Evolutionary conservation across 2,329 filamentous ascomycete species (phyloP), one percentile per base, ranked within the genome.

Genomic region (Colletotrichum phormii): DNA sequence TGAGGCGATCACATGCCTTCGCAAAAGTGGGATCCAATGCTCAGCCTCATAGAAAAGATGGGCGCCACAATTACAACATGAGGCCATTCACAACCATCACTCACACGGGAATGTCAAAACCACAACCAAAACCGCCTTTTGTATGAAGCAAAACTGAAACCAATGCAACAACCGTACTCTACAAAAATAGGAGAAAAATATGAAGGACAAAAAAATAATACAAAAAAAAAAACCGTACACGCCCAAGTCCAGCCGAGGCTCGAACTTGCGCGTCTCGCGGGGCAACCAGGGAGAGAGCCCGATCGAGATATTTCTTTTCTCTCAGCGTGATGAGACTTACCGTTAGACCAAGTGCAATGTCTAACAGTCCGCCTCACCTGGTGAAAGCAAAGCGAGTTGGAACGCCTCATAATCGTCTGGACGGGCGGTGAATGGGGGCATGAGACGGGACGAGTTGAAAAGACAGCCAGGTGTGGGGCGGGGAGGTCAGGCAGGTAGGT

Each of bases 261-360:
- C n/a, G 46, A 54, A 64, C 61, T 8, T 64, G 61, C 61, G 61
- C 46, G 61, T 64, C 61, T 22, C 61, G 61, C 61, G 61, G 7
- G 61, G 31, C 51, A 64, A 64, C 61, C 61, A 64, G 49, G 37
- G 46, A 53, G 46, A 53, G 61, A 26, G 46, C 46, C 61, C 61
- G 61, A 37, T 64, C 61, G 49, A 31, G 29, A 64, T 54, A 54
- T 64, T 64, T 64, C 8, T 26, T 64, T 64, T 26, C 13, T n/a
- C 61, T 54, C 61, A 35, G 31, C 61, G n/a, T 53, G 46, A n/a
- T 42, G 37, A 42, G 37, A 15, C 18, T 33, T 49, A 49, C 42
- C 42, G 18, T 31, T 37, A 54, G 61, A 54, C 46, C 61, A 63
- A 35, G 29, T 13, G 46, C 59, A 35, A 46, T 54, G 5, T 18